phyloP scores from a whole-genome alignment of 1,284 basidiomycete genomes.

The Sphagnurus paluster region DNA sequence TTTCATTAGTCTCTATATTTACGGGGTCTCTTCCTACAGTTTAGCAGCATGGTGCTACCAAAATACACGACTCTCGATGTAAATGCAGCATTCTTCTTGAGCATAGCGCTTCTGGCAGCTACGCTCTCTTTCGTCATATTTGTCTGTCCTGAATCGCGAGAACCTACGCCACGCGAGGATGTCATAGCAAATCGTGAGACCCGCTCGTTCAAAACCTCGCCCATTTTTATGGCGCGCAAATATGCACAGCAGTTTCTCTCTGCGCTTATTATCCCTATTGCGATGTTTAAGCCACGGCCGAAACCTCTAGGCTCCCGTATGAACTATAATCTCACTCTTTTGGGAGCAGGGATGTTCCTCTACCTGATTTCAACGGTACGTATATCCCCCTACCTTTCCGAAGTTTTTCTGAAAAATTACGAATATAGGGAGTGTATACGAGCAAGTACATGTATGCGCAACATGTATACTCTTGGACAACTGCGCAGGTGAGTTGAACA shows the following conservation, averaged over 20 bases:
- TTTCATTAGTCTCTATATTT: slow-evolving; percentile 12
- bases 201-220: slow-evolving; percentile 26
- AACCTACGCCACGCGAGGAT: slow-evolving; percentile 19
- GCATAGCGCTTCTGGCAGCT: slow-evolving; percentile 34
- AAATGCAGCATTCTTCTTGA: slow-evolving; percentile 40
- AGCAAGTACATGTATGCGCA: slow-evolving; percentile 54
- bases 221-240: slow-evolving; percentile 23
- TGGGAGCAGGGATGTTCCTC: slow-evolving; percentile 44
- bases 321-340: slow-evolving; percentile 49
- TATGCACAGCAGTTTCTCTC: slow-evolving; percentile 29
- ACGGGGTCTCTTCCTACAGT: slow-evolving; percentile 17
- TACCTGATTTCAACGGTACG: slow-evolving; percentile 52
- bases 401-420: slow-evolving; percentile 2
- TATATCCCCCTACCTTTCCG: slow-evolving; percentile 1
- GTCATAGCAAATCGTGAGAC: slow-evolving; percentile 17
- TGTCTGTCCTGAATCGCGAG: slow-evolving; percentile 47
- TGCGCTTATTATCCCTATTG: slow-evolving; percentile 41
- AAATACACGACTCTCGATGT: slow-evolving; percentile 26
- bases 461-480: slow-evolving; percentile 50
- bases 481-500: slow-evolving; percentile 36
- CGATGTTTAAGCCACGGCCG: slow-evolving; percentile 46
- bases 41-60: slow-evolving; percentile 34
- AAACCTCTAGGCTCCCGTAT: slow-evolving; percentile 31
- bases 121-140: slow-evolving; percentile 43
- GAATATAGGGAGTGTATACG: slow-evolving; percentile 48